These are phyloP conservation scores for Platanthera zijinensis DNA, from an alignment of 106 monocot species.

Conservation along the genomic window DNA sequence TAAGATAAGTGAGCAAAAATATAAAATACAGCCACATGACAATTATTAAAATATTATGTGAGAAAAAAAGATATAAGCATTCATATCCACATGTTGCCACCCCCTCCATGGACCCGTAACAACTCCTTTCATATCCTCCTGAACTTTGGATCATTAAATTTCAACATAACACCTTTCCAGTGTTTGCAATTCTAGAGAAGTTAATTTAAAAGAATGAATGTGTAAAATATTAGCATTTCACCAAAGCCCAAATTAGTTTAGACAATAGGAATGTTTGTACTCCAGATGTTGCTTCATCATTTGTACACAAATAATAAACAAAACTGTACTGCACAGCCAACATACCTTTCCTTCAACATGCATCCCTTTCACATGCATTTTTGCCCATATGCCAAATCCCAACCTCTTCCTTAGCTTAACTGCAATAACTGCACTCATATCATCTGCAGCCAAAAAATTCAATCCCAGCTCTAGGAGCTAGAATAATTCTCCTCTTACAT, in stretches of 20 bases:
- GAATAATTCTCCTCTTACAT: not conserved
- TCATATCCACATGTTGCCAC: too few relatives aligned
- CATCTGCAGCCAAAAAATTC: slow-evolving; percentile 80
- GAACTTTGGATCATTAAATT: not conserved
- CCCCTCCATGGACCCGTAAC: too few relatives aligned
- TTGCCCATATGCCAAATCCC: slow-evolving; percentile 77
- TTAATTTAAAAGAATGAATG: not conserved
- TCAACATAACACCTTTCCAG: not conserved
- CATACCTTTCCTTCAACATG: slow-evolving; percentile 93
- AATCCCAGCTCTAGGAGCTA: slow-evolving; percentile 85
- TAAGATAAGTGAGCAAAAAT: too few relatives aligned
- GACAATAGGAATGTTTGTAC: not conserved
- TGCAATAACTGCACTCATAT: slow-evolving; percentile 77
- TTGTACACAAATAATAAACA: not conserved
- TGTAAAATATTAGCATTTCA: not conserved
- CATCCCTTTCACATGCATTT: slow-evolving; percentile 90
- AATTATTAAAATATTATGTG: too few relatives aligned
- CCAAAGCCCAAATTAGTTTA: not conserved
- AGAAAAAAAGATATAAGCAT: too few relatives aligned
- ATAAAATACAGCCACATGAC: too few relatives aligned
- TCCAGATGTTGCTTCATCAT: not conserved
- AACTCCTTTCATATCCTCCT: not conserved
- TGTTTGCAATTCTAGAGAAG: not conserved
- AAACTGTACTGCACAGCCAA: not conserved
- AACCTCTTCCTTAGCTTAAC: slow-evolving; percentile 64